phyloP scores from a whole-genome alignment of 306 rosid species.

The Geum urbanum region DNA sequence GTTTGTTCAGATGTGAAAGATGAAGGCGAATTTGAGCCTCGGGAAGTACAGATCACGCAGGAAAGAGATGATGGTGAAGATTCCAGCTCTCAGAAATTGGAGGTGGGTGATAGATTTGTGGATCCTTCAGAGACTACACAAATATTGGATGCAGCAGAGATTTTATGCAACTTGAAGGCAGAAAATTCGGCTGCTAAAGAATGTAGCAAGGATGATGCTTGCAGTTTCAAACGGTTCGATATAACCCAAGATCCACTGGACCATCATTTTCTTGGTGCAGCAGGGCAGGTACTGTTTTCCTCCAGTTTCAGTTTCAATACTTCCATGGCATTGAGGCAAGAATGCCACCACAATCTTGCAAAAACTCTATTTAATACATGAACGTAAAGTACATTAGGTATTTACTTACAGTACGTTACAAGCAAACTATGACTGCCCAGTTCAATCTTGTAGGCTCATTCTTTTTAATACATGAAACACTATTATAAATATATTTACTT shows the following conservation, averaged over 20 bases:
- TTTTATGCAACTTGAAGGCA: slow-evolving; percentile 38
- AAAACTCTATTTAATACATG: neutral
- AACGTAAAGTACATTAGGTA: neutral
- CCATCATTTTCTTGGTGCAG: slow-evolving; percentile 76
- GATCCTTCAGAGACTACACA: slow-evolving; percentile 38
- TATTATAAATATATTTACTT: neutral
- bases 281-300: slow-evolving; percentile 58
- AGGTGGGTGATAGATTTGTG: slow-evolving; percentile 27
- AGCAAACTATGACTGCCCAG: neutral
- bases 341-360: neutral
- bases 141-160: slow-evolving; percentile 43
- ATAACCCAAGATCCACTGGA: slow-evolving; percentile 75
- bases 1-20: slow-evolving; percentile 36
- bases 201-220: slow-evolving; percentile 37
- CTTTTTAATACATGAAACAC: too few relatives aligned
- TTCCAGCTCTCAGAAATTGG: slow-evolving; percentile 49
- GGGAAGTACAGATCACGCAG: slow-evolving; percentile 27
- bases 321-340: slow-evolving; percentile 2
- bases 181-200: slow-evolving; percentile 39
- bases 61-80: slow-evolving; percentile 37
- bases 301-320: neutral
- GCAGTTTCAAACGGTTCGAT: slow-evolving; percentile 83
- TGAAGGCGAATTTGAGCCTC: slow-evolving; percentile 44
- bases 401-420: neutral
- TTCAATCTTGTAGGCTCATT: too few relatives aligned